A percentile compares a stretch with the other conserved stretches of the same genome.
Evolutionary conservation across 2,329 filamentous ascomycete species (phyloP).

Genomic region (Whalleya microplaca): DNA sequence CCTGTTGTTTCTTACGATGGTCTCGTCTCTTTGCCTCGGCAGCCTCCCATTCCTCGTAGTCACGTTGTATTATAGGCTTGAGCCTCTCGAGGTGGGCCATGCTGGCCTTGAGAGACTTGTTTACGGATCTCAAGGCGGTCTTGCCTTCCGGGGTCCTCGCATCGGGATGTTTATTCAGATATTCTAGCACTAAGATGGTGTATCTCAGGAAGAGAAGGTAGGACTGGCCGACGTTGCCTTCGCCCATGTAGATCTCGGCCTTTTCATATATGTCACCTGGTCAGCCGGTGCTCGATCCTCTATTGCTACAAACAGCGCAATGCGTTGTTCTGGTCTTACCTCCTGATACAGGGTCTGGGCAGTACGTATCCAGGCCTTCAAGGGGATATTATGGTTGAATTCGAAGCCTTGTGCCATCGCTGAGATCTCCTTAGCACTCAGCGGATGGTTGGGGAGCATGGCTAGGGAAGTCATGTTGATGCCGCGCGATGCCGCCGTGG

Average conservation of each 20-base stretch:
- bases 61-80: slow-evolving; percentile 75
- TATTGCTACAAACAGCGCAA: neutral
- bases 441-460: slow-evolving; percentile 52
- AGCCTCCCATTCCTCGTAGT: slow-evolving; percentile 70
- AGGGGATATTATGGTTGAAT: slow-evolving; percentile 75
- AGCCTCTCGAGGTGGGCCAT: slow-evolving; percentile 75
- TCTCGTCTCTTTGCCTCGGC: slow-evolving; percentile 48
- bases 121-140: slow-evolving; percentile 59
- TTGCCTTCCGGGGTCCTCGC: slow-evolving; percentile 68
- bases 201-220: slow-evolving; percentile 93
- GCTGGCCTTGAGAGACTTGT: slow-evolving; percentile 58
- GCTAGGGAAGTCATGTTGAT: slow-evolving; percentile 32
- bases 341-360: slow-evolving; percentile 80
- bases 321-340: slow-evolving; percentile 56
- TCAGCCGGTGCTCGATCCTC: slow-evolving; percentile 3
- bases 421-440: slow-evolving; percentile 77
- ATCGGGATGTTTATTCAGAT: slow-evolving; percentile 77
- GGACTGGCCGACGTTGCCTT: slow-evolving; percentile 84
- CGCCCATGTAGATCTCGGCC: slow-evolving; percentile 82
- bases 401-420: slow-evolving; percentile 77
- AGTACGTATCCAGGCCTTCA: slow-evolving; percentile 82
- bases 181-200: slow-evolving; percentile 78
- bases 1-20: slow-evolving; percentile 22
- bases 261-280: slow-evolving; percentile 43
- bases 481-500: slow-evolving; percentile 6